Evolutionary conservation across 305 asterid species (phyloP).

Genomic region (Rubia occidens): DNA sequence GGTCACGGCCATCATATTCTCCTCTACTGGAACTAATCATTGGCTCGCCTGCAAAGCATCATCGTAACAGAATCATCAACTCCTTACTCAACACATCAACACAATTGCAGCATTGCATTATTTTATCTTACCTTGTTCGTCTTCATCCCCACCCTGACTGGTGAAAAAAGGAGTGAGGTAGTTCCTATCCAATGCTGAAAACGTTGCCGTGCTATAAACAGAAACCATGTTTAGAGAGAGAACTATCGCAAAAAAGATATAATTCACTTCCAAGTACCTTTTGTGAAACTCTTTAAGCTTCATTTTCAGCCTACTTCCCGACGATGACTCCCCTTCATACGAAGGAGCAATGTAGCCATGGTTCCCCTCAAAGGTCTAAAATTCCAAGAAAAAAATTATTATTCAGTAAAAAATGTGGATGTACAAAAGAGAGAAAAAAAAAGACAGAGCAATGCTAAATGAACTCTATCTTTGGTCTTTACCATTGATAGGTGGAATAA

Average conservation of each 20-base stretch:
- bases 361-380: constrained; percentile 67
- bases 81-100: not conserved
- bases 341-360: constrained; percentile 67
- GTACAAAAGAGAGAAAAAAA: not conserved
- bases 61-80: not conserved
- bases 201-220: constrained; percentile 70
- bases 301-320: constrained; percentile 86
- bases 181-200: constrained; percentile 84
- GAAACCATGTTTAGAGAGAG: constrained; percentile 16
- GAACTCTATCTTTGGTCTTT: not conserved
- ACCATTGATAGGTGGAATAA: not conserved
- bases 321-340: constrained; percentile 67
- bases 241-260: constrained; percentile 6
- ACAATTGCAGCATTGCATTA: not conserved
- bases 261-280: constrained; percentile 35
- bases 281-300: constrained; percentile 78
- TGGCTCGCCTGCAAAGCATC: constrained; percentile 28
- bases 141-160: constrained; percentile 74
- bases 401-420: not conserved
- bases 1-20: constrained; percentile 27
- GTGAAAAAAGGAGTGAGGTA: constrained; percentile 97
- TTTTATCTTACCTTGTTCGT: constrained; percentile 53
- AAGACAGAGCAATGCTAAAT: not conserved
- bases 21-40: constrained; percentile 38
- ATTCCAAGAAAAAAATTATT: not conserved